A percentile compares a stretch with the other conserved stretches of the same genome.
phyloP scores from a whole-genome alignment of 129 eudicot species.

The Dittrichia graveolens region DNA sequence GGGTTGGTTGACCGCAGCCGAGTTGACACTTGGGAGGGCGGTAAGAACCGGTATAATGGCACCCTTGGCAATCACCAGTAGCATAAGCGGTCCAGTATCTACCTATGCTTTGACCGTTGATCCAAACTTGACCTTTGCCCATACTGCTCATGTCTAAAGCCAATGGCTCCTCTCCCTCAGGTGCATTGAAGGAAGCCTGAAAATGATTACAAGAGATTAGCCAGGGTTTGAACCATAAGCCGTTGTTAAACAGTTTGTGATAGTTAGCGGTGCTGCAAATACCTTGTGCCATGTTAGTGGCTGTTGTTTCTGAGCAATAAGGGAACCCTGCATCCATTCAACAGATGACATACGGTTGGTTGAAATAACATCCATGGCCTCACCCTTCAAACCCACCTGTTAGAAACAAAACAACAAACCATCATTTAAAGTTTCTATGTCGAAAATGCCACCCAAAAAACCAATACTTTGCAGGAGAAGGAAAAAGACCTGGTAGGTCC shows the following conservation, averaged over 20 bases:
- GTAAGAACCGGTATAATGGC: conserved; percentile 68
- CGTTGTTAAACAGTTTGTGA: neutral
- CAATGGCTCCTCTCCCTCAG: conserved; percentile 67
- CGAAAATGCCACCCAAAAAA: neutral
- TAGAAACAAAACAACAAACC: neutral
- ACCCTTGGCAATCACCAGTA: conserved; percentile 65
- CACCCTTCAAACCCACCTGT: conserved; percentile 73
- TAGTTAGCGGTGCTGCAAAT: neutral
- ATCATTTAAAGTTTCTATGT: neutral
- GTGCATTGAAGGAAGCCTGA: conserved; percentile 66
- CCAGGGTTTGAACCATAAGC: neutral
- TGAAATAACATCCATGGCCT: conserved; percentile 49
- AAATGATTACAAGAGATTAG: conserved; percentile 1
- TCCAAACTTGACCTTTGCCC: conserved; percentile 99
- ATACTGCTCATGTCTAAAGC: conserved; percentile 88
- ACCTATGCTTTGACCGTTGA: conserved; percentile 90
- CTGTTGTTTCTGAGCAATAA: conserved; percentile 60
- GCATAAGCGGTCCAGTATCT: conserved; percentile 90
- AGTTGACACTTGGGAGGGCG: conserved; percentile 80
- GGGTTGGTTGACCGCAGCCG: conserved; percentile 95
- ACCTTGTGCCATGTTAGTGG: conserved; percentile 87
- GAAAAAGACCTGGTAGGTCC: conserved; percentile 60
- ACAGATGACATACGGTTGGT: conserved; percentile 44
- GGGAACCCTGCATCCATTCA: conserved; percentile 59
- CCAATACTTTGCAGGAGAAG: neutral